Evolutionary conservation across 2,329 filamentous ascomycete genomes (phyloP).

Genomic region (Fusarium sp.): DNA sequence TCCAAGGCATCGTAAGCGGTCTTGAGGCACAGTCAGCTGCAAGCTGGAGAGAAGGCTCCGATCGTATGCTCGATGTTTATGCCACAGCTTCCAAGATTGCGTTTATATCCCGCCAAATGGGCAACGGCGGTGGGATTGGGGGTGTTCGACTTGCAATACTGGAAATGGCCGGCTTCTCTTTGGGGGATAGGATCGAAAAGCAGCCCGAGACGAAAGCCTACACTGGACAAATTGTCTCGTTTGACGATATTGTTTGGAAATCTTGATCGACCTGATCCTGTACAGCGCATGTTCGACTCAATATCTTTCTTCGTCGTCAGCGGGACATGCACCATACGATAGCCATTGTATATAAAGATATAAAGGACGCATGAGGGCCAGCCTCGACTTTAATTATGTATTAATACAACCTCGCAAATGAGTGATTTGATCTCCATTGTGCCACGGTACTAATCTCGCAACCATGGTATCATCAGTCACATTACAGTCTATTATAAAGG

Average conservation of each 20-base stretch:
- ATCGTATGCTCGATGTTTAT: conserved; percentile 52
- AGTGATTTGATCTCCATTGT: background rate
- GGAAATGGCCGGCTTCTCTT: conserved; percentile 57
- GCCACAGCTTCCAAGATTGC: conserved; percentile 57
- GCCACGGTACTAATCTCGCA: background rate
- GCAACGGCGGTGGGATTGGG: conserved; percentile 56
- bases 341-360: background rate
- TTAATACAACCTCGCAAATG: background rate
- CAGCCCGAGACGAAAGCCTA: conserved; percentile 55
- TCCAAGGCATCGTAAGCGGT: conserved; percentile 49
- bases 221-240: conserved; percentile 55
- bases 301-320: background rate
- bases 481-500: background rate
- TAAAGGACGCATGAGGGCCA: conserved; percentile 2
- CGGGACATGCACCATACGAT: background rate
- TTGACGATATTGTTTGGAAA: conserved; percentile 57
- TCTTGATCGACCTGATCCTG: conserved; percentile 18
- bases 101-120: conserved; percentile 46
- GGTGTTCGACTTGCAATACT: conserved; percentile 57
- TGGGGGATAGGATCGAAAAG: conserved; percentile 52
- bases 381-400: conserved; percentile 10
- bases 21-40: conserved; percentile 43
- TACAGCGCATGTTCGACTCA: too few species aligned
- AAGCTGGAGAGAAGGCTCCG: conserved; percentile 50
- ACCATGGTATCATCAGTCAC: conserved; percentile 25